Evolutionary conservation across 2,329 filamentous ascomycete species (phyloP).

Genomic region (Pseudocercospora fijiensis): DNA sequence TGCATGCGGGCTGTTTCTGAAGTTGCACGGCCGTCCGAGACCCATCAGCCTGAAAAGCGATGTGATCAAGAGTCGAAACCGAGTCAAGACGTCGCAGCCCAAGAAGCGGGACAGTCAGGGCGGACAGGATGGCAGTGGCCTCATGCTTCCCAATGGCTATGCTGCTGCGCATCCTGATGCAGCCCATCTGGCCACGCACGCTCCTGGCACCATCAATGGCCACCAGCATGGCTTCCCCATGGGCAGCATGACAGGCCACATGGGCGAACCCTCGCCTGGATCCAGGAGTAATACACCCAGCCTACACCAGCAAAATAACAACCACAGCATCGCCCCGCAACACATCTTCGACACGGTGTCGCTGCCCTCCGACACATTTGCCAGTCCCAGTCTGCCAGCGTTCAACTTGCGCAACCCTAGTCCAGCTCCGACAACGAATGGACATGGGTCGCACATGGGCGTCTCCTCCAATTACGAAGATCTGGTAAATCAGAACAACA

Average conservation of each 20-base stretch:
- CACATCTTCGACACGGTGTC: slow-evolving; percentile 72
- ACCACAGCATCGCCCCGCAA: slow-evolving; percentile 67
- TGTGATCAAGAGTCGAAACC: slow-evolving; percentile 98
- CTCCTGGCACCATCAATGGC: slow-evolving; percentile 32
- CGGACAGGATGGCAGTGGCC: slow-evolving; percentile 18
- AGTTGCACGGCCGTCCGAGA: slow-evolving; percentile 87
- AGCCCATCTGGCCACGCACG: slow-evolving; percentile 15
- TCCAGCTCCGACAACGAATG: slow-evolving; percentile 59
- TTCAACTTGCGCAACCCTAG: slow-evolving; percentile 53
- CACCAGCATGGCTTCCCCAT: slow-evolving; percentile 23
- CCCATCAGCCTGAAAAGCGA: slow-evolving; percentile 98
- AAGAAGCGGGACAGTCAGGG: slow-evolving; percentile 55
- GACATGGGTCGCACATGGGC: slow-evolving; percentile 50
- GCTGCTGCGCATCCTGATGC: slow-evolving; percentile 24
- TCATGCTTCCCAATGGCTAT: slow-evolving; percentile 22
- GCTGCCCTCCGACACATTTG: slow-evolving; percentile 68
- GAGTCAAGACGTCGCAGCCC: slow-evolving; percentile 84
- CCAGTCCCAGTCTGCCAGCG: slow-evolving; percentile 51
- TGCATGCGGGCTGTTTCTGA: slow-evolving; percentile 94
- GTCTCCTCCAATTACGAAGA: slow-evolving; percentile 59
- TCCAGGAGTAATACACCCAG: slow-evolving; percentile 75
- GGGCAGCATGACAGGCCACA: slow-evolving; percentile 20
- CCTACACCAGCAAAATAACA: slow-evolving; percentile 59
- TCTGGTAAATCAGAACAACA: slow-evolving; percentile 75
- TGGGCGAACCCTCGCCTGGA: slow-evolving; percentile 22